phyloP scores from a whole-genome alignment of 2,329 filamentous ascomycete species.

The Talaromyces amestolkiae region DNA sequence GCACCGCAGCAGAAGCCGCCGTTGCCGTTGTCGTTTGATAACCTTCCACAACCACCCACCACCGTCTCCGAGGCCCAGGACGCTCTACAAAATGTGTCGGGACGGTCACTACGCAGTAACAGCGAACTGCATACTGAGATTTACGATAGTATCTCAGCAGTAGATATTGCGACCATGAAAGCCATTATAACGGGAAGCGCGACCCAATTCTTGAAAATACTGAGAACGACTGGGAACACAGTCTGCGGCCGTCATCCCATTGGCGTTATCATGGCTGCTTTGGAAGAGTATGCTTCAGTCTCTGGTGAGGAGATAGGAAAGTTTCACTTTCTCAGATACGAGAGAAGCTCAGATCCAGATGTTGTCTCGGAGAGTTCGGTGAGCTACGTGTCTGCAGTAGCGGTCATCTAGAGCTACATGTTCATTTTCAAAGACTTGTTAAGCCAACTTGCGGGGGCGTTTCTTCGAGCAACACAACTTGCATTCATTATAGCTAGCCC shows the following conservation, averaged over 20 bases:
- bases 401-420: constrained; percentile 55
- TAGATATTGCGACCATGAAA: constrained; percentile 80
- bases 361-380: constrained; percentile 75
- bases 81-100: constrained; percentile 30
- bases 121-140: constrained; percentile 54
- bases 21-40: constrained; percentile 42
- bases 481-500: background rate
- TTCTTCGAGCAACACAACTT: background rate
- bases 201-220: constrained; percentile 64
- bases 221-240: constrained; percentile 77
- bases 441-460: background rate
- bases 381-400: constrained; percentile 92
- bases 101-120: constrained; percentile 34
- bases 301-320: constrained; percentile 46
- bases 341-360: constrained; percentile 74
- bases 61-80: constrained; percentile 27
- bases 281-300: constrained; percentile 62
- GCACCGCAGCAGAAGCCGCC: constrained; percentile 37
- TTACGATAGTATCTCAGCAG: constrained; percentile 75
- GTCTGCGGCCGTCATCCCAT: constrained; percentile 95
- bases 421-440: background rate
- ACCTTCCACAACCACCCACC: constrained; percentile 40
- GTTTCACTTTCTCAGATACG: constrained; percentile 82
- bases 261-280: constrained; percentile 82
- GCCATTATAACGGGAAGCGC: constrained; percentile 77